A percentile compares a stretch with the other conserved stretches of the same genome.
Evolutionary conservation across 352 stramenopile genomes (phyloP).

Genomic region (Phytophthora hybrid): DNA sequence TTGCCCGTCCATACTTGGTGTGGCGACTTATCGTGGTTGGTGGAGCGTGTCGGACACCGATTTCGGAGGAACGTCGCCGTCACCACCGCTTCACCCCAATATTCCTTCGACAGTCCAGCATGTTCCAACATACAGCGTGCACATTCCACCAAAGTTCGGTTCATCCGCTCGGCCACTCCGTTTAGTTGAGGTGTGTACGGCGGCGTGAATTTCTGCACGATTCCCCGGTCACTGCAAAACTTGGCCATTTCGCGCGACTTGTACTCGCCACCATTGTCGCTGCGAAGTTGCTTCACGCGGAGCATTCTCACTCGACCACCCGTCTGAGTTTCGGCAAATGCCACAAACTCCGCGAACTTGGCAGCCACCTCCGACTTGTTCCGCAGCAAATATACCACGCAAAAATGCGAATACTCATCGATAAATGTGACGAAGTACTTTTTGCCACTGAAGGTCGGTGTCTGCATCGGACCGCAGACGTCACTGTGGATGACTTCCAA

Average conservation of each 20-base stretch:
- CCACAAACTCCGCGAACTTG: constrained; percentile 30
- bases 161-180: constrained; percentile 22
- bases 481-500: constrained; percentile 8
- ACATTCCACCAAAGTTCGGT: constrained; percentile 11
- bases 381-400: constrained; percentile 8
- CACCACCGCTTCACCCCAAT: constrained; percentile 25
- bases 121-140: constrained; percentile 12
- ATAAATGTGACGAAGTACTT: constrained; percentile 59
- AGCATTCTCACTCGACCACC: constrained; percentile 12
- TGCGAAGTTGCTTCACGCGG: background rate
- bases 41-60: constrained; percentile 16
- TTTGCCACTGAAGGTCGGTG: constrained; percentile 6
- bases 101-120: constrained; percentile 11
- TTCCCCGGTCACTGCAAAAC: constrained; percentile 10
- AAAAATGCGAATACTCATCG: constrained; percentile 50
- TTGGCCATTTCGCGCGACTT: constrained; percentile 14
- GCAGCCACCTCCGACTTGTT: constrained; percentile 23
- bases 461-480: constrained; percentile 17
- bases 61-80: constrained; percentile 24
- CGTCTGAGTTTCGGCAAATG: constrained; percentile 25
- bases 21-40: constrained; percentile 12
- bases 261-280: constrained; percentile 29
- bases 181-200: constrained; percentile 28
- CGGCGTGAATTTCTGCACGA: constrained; percentile 30
- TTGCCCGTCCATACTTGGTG: constrained; percentile 22